Conservation (phyloP, 192 early-diverging fungal genomes). For the Coemansia nantahalensis region DNA sequence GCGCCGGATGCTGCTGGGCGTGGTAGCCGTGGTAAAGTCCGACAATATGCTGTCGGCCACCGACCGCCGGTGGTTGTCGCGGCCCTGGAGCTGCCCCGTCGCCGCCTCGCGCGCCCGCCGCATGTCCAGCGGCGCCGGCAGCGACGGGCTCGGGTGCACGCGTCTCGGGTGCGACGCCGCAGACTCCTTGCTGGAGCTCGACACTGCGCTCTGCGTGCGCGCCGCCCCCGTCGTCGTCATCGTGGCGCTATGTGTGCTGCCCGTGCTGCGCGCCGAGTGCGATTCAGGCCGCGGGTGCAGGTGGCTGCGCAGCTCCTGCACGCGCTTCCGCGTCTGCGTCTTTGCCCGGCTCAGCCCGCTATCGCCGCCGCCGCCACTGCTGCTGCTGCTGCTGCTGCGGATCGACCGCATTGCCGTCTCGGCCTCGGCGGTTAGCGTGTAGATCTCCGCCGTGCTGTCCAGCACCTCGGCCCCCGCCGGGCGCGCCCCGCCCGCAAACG, state of each 20-base stretch:
- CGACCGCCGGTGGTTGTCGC: conserved; percentile 7
- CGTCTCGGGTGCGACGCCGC: background rate
- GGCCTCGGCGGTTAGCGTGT: conserved; percentile 45
- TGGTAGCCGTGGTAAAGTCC: background rate
- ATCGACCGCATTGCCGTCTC: conserved; percentile 19
- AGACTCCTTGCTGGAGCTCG: background rate
- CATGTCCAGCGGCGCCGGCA: conserved; percentile 35
- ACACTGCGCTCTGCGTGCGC: conserved; percentile 2
- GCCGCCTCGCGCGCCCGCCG: conserved; percentile 5
- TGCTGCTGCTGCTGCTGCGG: conserved; percentile 21
- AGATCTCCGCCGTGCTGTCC: conserved; percentile 50
- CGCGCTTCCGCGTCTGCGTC: conserved; percentile 41
- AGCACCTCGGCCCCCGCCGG: conserved; percentile 13
- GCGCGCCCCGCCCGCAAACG: conserved; percentile 1
- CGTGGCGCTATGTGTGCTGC: conserved; percentile 5
- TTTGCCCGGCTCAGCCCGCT: conserved; percentile 26
- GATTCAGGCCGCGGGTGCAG: conserved; percentile 23
- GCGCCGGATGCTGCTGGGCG: background rate
- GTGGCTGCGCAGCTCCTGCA: conserved; percentile 39
- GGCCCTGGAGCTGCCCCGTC: background rate
- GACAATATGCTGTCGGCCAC: conserved; percentile 4
- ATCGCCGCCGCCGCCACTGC: too few species aligned
- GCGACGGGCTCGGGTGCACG: conserved; percentile 1
- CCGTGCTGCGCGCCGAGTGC: conserved; percentile 1
- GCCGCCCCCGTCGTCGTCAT: conserved; percentile 5